Conservation (phyloP, 202 grass and related monocot species). For the Digitaria exilis region DNA sequence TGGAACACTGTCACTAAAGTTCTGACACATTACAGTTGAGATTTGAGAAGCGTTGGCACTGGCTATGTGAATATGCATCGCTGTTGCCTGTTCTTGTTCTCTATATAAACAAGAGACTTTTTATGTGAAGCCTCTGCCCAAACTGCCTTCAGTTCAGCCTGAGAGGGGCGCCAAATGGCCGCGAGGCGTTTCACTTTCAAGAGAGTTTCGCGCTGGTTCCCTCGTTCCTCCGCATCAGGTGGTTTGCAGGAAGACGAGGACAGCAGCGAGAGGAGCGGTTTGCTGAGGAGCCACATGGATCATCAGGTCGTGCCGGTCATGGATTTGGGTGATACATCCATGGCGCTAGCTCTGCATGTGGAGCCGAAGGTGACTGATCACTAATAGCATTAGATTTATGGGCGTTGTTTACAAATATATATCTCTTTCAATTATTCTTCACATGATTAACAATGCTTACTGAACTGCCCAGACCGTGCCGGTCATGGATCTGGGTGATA, state of each 20-base stretch:
- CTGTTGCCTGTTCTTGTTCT: not conserved
- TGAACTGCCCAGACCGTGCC: constrained; percentile 60
- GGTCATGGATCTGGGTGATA: constrained; percentile 35
- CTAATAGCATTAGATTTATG: too few relatives aligned
- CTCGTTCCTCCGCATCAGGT: not conserved
- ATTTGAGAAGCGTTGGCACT: not conserved
- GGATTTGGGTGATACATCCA: constrained; percentile 34
- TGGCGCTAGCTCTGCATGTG: constrained; percentile 32
- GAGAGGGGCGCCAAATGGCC: constrained; percentile 32
- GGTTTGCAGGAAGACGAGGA: constrained; percentile 38
- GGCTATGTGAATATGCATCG: not conserved
- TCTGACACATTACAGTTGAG: not conserved
- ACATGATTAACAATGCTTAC: not conserved
- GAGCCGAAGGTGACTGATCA: constrained; percentile 44
- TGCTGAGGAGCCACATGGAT: constrained; percentile 69
- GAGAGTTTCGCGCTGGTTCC: constrained; percentile 47
- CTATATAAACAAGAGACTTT: constrained; percentile 12
- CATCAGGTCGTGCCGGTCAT: constrained; percentile 63
- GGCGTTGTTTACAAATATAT: too few relatives aligned
- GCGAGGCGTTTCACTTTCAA: constrained; percentile 31
- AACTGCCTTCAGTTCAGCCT: not conserved
- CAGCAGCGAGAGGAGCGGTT: constrained; percentile 49
- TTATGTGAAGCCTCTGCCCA: not conserved
- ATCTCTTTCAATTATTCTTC: not conserved
- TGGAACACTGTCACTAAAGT: not conserved